Percentiles rank a stretch among this genome's conserved stretches.
Conservation (phyloP, 140 eudicot species). For the Flaveria floridana region DNA sequence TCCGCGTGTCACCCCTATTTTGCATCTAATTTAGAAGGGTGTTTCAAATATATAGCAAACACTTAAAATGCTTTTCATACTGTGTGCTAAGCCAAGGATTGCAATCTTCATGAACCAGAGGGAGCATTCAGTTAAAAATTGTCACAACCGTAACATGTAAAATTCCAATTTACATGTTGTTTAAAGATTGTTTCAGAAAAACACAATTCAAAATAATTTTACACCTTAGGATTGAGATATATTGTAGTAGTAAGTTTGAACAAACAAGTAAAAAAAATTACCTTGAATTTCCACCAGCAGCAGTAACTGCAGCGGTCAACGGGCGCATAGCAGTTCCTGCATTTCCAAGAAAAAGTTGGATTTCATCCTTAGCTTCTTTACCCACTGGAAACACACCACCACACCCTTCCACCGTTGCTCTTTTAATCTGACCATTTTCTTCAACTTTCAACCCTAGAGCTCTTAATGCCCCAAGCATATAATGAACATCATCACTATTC, state of each 20-base stretch:
- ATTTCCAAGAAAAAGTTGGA: constrained; percentile 91
- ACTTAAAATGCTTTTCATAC: not conserved
- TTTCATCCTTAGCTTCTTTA: constrained; percentile 66
- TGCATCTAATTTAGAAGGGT: not conserved
- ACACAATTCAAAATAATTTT: not conserved
- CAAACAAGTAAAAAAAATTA: constrained; percentile 20
- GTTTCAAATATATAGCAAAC: constrained; percentile 6
- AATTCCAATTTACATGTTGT: not conserved
- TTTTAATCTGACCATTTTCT: constrained; percentile 60
- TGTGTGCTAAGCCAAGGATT: not conserved
- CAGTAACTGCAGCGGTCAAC: constrained; percentile 92
- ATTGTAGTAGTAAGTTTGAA: not conserved
- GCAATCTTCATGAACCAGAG: not conserved
- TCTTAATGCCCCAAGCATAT: constrained; percentile 89
- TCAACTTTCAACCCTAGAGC: constrained; percentile 81
- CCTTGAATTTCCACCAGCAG: constrained; percentile 95
- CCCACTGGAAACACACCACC: constrained; percentile 85
- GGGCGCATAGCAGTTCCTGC: constrained; percentile 99
- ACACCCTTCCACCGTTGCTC: constrained; percentile 82
- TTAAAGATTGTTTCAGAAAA: not conserved
- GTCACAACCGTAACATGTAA: not conserved
- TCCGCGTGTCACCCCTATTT: not conserved
- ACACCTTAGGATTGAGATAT: not conserved
- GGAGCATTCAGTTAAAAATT: not conserved
- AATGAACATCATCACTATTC: constrained; percentile 88